Percentiles rank a stretch among this genome's conserved stretches.
Evolutionary conservation across 139 green algal species (phyloP).

Genomic region (Yamagishiella unicocca): DNA sequence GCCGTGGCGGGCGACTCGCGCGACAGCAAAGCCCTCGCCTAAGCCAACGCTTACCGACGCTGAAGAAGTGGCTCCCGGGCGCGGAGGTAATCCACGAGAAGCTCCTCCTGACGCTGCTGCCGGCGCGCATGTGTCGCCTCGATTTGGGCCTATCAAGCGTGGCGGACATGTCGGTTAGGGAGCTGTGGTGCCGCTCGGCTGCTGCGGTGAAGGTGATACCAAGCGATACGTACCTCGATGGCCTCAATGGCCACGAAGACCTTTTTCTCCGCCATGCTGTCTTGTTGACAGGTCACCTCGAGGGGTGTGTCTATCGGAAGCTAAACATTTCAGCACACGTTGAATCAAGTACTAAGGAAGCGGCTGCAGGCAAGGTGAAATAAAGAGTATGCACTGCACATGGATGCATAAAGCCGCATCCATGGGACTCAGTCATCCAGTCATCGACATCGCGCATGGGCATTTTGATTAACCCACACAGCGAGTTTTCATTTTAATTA

Average conservation of each 20-base stretch:
- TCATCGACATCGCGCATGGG: no score
- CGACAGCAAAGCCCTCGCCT: background rate
- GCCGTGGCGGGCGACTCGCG: background rate
- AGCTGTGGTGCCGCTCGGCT: background rate
- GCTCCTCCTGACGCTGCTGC: constrained; percentile 19
- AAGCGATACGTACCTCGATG: background rate
- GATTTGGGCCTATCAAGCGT: constrained; percentile 13
- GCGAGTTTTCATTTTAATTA: no score
- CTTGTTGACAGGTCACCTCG: background rate
- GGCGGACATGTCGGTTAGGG: background rate
- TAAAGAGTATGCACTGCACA: no score
- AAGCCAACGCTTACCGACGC: background rate
- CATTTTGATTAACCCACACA: no score
- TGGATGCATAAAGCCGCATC: no score
- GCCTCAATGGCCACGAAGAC: constrained; percentile 18
- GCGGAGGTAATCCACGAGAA: background rate
- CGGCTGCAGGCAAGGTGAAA: no score
- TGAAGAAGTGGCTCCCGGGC: constrained; percentile 18
- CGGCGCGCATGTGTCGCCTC: background rate
- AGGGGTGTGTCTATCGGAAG: no score
- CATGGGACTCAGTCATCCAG: no score
- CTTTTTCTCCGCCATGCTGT: constrained; percentile 8
- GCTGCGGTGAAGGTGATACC: background rate
- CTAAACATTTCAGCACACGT: no score
- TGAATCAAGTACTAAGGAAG: no score